A percentile compares a stretch with the other conserved stretches of the same genome.
These are phyloP conservation scores for Venturia oleaginea DNA, from an alignment of 2,329 filamentous ascomycete genomes.

Conservation along the genomic window DNA sequence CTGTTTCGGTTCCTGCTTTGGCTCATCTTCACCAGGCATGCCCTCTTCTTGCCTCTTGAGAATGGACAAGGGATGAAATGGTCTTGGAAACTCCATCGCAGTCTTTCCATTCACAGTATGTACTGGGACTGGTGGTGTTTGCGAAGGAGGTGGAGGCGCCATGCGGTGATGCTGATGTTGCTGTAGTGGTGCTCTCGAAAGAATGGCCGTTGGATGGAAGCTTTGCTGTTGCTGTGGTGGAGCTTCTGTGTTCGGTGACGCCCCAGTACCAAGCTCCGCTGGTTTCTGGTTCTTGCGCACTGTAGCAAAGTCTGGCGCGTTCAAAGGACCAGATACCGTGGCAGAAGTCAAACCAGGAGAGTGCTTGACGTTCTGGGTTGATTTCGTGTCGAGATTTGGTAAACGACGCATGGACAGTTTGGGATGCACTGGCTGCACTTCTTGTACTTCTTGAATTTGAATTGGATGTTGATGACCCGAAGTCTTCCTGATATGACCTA, in stretches of 20 bases:
- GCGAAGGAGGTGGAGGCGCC: background rate
- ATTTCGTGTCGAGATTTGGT: slow-evolving; percentile 1
- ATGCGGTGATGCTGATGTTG: background rate
- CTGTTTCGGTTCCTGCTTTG: background rate
- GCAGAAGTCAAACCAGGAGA: slow-evolving; percentile 21
- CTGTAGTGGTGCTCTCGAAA: background rate
- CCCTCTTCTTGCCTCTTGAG: slow-evolving; percentile 3
- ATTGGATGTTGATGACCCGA: slow-evolving; percentile 9
- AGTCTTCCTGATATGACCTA: slow-evolving; percentile 2
- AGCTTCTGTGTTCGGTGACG: background rate
- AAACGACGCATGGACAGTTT: slow-evolving; percentile 12
- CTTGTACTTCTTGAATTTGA: slow-evolving; percentile 12
- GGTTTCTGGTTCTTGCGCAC: slow-evolving; percentile 20
- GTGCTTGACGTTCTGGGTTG: background rate
- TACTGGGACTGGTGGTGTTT: slow-evolving; percentile 13
- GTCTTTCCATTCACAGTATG: slow-evolving; percentile 9
- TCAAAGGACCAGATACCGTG: slow-evolving; percentile 33
- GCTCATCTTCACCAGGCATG: slow-evolving; percentile 1
- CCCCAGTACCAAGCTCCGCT: slow-evolving; percentile 10
- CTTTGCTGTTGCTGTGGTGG: slow-evolving; percentile 7
- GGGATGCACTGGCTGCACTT: slow-evolving; percentile 10
- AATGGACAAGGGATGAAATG: slow-evolving; percentile 13
- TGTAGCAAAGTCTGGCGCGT: slow-evolving; percentile 32
- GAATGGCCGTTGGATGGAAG: background rate
- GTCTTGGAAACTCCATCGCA: slow-evolving; percentile 11